Base-by-base conservation (phyloP, 306 rosid species). In the Prunus mume region DNA sequence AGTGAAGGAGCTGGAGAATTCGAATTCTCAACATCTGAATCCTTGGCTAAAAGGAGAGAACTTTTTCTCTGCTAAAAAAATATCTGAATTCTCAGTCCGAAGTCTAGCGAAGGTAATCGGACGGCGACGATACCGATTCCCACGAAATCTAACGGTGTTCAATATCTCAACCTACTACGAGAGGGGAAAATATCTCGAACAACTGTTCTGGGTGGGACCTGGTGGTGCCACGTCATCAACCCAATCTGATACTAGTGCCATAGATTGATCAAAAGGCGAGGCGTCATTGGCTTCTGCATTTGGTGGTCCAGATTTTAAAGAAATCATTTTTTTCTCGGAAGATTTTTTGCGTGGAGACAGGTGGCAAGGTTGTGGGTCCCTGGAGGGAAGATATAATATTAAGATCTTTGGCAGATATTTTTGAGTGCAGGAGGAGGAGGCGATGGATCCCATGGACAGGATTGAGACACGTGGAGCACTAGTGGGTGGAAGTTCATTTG, bases 291-390 rank as follows among this genome's bases (percentile, higher is more conserved):
- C 64, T 77, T 73, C 20, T 65, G 45, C 20, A 83, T 67, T 76
- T 76, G 83, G 90, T 83, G 89, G 97, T 82, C 83, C 83, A 69
- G 51, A 83, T 87, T 74, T 60, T 54, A 72, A 73, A 69, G 72
- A 61, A 25, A 1, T 8, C 12, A 19, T 43, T 12, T 72, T 43
- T 25, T 8, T n/a, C 0, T 18, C 3, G 7, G 9, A 34, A 50
- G 41, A 65, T 68, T 41, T 61, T 56, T 63, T 60, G 2, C 1
- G 78, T 65, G 68, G 49, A 34, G 56, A 43, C 69, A 73, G 58
- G 47, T 73, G 77, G 77, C 77, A 3, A 0, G 50, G 34, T 6
- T 7, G 46, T 41, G 79, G 82, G 82, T 9, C 82, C 79, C 68
- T 10, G 1, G 0, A 0, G 0, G 10, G 1, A 3, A 9, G 79